phyloP scores from a whole-genome alignment of 495 filamentous ascomycete species.

The Penicillium cosmopolitanum region DNA sequence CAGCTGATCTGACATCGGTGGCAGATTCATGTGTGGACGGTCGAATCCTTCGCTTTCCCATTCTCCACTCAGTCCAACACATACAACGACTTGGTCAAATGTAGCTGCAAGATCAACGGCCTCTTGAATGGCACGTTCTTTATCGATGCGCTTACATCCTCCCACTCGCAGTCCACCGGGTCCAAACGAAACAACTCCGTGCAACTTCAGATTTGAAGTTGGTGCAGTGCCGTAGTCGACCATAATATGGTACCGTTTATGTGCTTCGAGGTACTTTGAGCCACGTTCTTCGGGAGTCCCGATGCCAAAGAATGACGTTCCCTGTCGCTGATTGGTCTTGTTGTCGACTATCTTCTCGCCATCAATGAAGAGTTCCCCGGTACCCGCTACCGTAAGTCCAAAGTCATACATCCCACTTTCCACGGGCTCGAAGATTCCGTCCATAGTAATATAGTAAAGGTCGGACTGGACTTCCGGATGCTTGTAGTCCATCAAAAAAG shows the following conservation, averaged over 20 bases:
- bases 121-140: slow-evolving; percentile 52
- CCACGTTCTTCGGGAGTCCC: slow-evolving; percentile 63
- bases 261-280: slow-evolving; percentile 52
- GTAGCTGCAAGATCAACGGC: slow-evolving; percentile 61
- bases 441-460: slow-evolving; percentile 58
- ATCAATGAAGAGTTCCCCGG: slow-evolving; percentile 62
- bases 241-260: slow-evolving; percentile 55
- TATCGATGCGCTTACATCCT: slow-evolving; percentile 63
- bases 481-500: slow-evolving; percentile 61
- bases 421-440: slow-evolving; percentile 56
- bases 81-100: slow-evolving; percentile 70
- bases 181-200: slow-evolving; percentile 52
- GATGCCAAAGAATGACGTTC: slow-evolving; percentile 58
- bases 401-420: slow-evolving; percentile 68
- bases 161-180: slow-evolving; percentile 76
- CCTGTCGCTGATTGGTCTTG: slow-evolving; percentile 58
- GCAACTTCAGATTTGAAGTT: slow-evolving; percentile 51
- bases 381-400: slow-evolving; percentile 71
- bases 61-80: slow-evolving; percentile 77
- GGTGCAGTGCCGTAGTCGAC: not conserved
- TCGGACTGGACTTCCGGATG: slow-evolving; percentile 49
- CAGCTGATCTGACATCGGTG: slow-evolving; percentile 69
- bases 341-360: slow-evolving; percentile 34
- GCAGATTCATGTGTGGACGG: slow-evolving; percentile 72
- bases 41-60: slow-evolving; percentile 88